These are phyloP conservation scores for Mortierella sp. DNA, from an alignment of 371 early-diverging fungal species.

Conservation along the genomic window DNA sequence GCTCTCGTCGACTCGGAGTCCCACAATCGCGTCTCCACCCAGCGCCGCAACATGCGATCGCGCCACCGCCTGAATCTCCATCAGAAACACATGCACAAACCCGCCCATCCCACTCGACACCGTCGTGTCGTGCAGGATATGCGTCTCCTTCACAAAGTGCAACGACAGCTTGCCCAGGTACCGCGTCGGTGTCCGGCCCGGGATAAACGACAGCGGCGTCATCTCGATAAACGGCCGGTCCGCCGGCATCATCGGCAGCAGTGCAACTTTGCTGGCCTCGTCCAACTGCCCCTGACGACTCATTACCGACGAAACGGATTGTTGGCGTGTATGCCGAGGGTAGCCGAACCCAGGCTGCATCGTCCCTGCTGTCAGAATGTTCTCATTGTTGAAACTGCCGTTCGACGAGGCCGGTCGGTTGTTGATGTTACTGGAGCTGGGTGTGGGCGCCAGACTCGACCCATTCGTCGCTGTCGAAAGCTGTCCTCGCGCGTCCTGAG, in stretches of 20 bases:
- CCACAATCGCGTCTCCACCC: slow-evolving; percentile 79
- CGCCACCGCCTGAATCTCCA: slow-evolving; percentile 73
- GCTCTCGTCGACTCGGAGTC: slow-evolving; percentile 70
- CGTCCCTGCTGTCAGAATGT: not conserved
- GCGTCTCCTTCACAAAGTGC: slow-evolving; percentile 83
- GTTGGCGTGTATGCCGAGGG: slow-evolving; percentile 33
- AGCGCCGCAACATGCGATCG: slow-evolving; percentile 75
- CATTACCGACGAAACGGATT: slow-evolving; percentile 36
- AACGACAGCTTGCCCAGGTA: slow-evolving; percentile 77
- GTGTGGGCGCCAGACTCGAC: not conserved
- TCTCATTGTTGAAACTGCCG: slow-evolving; percentile 27
- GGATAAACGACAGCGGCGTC: slow-evolving; percentile 69
- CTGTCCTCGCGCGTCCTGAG: slow-evolving; percentile 17
- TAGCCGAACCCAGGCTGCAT: slow-evolving; percentile 1
- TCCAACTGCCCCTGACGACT: slow-evolving; percentile 26
- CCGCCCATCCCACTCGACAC: slow-evolving; percentile 64
- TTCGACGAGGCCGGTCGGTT: slow-evolving; percentile 23
- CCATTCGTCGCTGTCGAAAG: not conserved
- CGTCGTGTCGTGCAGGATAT: slow-evolving; percentile 63
- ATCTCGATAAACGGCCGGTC: slow-evolving; percentile 55
- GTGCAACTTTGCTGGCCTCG: slow-evolving; percentile 17
- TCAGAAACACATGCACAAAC: slow-evolving; percentile 72
- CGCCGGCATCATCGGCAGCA: slow-evolving; percentile 51
- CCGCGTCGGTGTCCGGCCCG: slow-evolving; percentile 60
- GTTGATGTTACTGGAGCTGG: not conserved